Conservation (phyloP, 805 yeast genomes). For the Ogataea philodendri region DNA sequence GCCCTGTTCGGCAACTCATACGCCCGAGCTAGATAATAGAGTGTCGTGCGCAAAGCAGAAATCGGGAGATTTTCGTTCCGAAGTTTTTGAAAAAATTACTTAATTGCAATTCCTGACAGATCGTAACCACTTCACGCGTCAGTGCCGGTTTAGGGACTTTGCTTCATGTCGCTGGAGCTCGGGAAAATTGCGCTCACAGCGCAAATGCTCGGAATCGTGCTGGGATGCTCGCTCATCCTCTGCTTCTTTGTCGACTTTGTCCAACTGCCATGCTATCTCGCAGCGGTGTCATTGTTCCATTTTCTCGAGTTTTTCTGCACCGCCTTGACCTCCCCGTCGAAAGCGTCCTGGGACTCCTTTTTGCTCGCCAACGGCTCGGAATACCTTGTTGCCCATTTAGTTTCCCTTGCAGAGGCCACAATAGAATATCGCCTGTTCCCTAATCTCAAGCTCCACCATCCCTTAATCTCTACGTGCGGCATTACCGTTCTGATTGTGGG, state of each 20-base stretch:
- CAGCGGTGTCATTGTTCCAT: conserved; percentile 63
- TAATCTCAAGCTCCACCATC: conserved; percentile 25
- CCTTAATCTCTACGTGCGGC: conserved; percentile 41
- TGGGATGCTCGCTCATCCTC: conserved; percentile 39
- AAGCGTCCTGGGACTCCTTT: conserved; percentile 69
- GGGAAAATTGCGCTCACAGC: conserved; percentile 45
- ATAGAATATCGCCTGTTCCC: conserved; percentile 45
- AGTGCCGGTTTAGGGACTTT: too few species aligned
- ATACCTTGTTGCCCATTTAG: conserved; percentile 54
- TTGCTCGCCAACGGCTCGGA: conserved; percentile 60
- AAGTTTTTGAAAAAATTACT: too few species aligned
- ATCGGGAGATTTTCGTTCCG: too few species aligned
- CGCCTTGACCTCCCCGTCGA: conserved; percentile 64
- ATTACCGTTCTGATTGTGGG: conserved; percentile 50
- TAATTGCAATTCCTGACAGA: too few species aligned
- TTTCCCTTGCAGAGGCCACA: conserved; percentile 51
- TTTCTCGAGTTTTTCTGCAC: conserved; percentile 80
- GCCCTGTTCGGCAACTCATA: too few species aligned
- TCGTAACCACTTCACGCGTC: too few species aligned
- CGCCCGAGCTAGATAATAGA: too few species aligned
- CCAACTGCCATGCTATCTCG: conserved; percentile 44
- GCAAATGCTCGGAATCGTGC: conserved; percentile 40
- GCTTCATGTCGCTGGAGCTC: conserved; percentile 21
- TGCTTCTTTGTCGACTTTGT: conserved; percentile 31
- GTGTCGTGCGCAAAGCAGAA: too few species aligned